Evolutionary conservation across 2,329 filamentous ascomycete species (phyloP).

Genomic region (Arachnomyces sp.): DNA sequence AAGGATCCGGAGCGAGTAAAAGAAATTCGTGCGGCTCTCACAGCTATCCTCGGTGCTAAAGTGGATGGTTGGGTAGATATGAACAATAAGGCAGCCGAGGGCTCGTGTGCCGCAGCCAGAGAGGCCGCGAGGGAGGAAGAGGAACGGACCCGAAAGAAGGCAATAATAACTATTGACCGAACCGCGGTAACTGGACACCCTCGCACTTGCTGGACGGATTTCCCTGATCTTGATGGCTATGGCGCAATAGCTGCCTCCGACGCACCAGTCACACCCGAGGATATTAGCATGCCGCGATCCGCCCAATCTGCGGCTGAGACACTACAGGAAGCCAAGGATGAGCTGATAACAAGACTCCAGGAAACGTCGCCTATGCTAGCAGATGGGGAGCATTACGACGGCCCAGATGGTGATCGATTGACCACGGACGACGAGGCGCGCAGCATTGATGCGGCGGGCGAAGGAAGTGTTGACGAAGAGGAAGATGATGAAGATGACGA

Average conservation of each 20-base stretch:
- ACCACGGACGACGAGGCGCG: slow-evolving; percentile 35
- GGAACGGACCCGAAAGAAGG: slow-evolving; percentile 31
- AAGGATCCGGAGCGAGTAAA: slow-evolving; percentile 38
- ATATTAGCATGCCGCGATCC: slow-evolving; percentile 40
- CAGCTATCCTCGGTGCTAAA: slow-evolving; percentile 37
- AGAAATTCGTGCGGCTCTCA: slow-evolving; percentile 37
- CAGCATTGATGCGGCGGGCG: slow-evolving; percentile 36
- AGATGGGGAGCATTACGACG: slow-evolving; percentile 36
- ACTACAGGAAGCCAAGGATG: slow-evolving; percentile 45
- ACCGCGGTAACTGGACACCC: slow-evolving; percentile 32
- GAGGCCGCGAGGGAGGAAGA: slow-evolving; percentile 18
- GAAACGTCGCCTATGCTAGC: slow-evolving; percentile 35
- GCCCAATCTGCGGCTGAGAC: slow-evolving; percentile 43
- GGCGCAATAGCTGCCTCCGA: slow-evolving; percentile 29
- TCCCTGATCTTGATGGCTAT: slow-evolving; percentile 38
- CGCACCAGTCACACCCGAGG: slow-evolving; percentile 36
- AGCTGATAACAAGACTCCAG: slow-evolving; percentile 43
- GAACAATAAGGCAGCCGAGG: slow-evolving; percentile 30
- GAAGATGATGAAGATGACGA: slow-evolving; percentile 50
- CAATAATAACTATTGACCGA: slow-evolving; percentile 36
- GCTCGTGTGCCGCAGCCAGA: slow-evolving; percentile 26
- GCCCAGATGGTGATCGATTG: slow-evolving; percentile 33
- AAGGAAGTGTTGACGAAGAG: slow-evolving; percentile 38
- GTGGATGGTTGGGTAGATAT: slow-evolving; percentile 39
- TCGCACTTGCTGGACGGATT: slow-evolving; percentile 35